Conservation (phyloP, 2,329 filamentous ascomycete genomes). For the Plenodomus tracheiphilus region DNA sequence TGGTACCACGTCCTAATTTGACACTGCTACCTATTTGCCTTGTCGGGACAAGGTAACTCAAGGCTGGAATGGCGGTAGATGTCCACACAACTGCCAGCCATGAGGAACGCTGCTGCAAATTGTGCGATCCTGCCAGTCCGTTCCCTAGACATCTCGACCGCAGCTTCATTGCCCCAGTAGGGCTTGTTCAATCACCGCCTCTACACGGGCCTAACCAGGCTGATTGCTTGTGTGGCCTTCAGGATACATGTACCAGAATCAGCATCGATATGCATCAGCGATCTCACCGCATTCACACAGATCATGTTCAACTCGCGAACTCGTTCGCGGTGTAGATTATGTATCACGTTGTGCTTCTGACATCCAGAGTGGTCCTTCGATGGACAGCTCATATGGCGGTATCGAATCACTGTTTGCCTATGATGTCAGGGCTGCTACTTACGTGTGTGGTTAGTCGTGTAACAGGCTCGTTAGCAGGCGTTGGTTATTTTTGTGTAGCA, state of each 20-base stretch:
- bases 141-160: neutral
- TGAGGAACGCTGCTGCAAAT: neutral
- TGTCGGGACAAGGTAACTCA: neutral
- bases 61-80: neutral
- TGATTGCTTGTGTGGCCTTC: neutral
- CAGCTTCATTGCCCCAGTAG: neutral
- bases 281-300: neutral
- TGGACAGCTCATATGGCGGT: neutral
- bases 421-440: neutral
- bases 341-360: neutral
- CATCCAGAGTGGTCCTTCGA: neutral
- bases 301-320: neutral
- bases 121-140: neutral
- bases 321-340: neutral
- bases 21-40: neutral
- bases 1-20: neutral
- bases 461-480: neutral
- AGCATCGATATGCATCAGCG: neutral
- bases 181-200: neutral
- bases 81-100: neutral
- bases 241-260: neutral
- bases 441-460: neutral
- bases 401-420: neutral
- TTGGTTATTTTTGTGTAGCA: neutral
- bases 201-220: neutral